Conservation (phyloP, 2,329 filamentous ascomycete species). For the Colletotrichum cordylinicola region DNA sequence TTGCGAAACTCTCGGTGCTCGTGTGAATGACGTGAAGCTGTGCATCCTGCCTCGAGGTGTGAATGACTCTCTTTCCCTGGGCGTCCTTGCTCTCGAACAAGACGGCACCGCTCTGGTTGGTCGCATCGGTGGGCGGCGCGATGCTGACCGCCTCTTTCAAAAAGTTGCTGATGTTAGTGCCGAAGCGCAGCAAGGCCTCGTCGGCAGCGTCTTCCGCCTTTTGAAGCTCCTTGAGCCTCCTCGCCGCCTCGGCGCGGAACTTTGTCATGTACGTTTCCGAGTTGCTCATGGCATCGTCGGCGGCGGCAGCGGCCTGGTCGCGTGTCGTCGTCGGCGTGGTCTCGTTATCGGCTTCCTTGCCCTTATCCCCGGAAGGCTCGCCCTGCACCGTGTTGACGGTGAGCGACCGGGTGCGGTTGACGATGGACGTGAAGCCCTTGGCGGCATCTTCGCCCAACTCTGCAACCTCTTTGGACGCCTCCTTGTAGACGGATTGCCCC, state of each 20-base stretch:
- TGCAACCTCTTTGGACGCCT: constrained; percentile 84
- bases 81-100: constrained; percentile 95
- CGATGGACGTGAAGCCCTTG: constrained; percentile 76
- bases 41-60: constrained; percentile 92
- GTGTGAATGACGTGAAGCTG: constrained; percentile 96
- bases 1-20: constrained; percentile 78
- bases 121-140: constrained; percentile 69
- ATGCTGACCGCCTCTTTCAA: constrained; percentile 90
- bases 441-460: constrained; percentile 81
- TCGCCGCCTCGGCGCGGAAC: constrained; percentile 78
- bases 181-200: constrained; percentile 91
- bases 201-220: constrained; percentile 94
- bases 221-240: constrained; percentile 87
- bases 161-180: constrained; percentile 87
- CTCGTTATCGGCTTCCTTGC: constrained; percentile 29
- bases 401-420: constrained; percentile 76
- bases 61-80: constrained; percentile 89
- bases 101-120: constrained; percentile 63
- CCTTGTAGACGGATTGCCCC: constrained; percentile 83
- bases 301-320: constrained; percentile 33
- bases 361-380: constrained; percentile 23
- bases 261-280: constrained; percentile 75
- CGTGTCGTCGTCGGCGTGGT: constrained; percentile 52
- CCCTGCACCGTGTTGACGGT: constrained; percentile 60
- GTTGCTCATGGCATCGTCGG: constrained; percentile 48